phyloP scores from a whole-genome alignment of 1,284 basidiomycete species.

The Cutaneotrichosporon cyanovorans region DNA sequence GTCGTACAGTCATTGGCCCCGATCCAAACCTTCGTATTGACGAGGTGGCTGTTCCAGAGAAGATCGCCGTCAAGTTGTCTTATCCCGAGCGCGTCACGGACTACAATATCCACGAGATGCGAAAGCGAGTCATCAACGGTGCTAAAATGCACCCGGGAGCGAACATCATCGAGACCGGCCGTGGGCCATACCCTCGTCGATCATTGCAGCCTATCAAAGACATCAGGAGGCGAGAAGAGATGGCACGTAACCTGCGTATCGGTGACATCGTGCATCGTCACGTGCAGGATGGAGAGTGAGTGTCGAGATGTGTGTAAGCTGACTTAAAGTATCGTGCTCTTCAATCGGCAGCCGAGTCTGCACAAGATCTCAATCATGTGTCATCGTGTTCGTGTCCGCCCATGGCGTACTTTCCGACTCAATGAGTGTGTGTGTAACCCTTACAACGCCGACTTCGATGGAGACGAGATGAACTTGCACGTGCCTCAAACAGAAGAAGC shows the following conservation, averaged over 20 bases:
- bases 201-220: conserved; percentile 30
- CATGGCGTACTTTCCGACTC: conserved; percentile 94
- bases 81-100: conserved; percentile 92
- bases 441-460: conserved; percentile 99
- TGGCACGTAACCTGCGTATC: conserved; percentile 38
- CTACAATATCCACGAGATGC: conserved; percentile 78
- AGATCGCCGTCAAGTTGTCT: conserved; percentile 90
- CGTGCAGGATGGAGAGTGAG: conserved; percentile 82
- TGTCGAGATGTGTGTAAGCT: conserved; percentile 9
- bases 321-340: conserved; percentile 67
- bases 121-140: conserved; percentile 77
- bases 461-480: conserved; percentile 99
- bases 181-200: conserved; percentile 16
- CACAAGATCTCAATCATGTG: conserved; percentile 99
- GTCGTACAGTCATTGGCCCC: conserved; percentile 95
- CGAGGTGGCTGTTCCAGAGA: conserved; percentile 93
- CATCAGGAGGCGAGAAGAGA: conserved; percentile 27
- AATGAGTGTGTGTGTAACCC: conserved; percentile 99
- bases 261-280: conserved; percentile 53
- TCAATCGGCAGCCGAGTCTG: conserved; percentile 97
- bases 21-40: conserved; percentile 98
- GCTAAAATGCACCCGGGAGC: conserved; percentile 91
- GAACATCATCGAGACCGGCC: conserved; percentile 69
- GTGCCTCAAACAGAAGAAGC: conserved; percentile 99
- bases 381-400: conserved; percentile 80